phyloP scores from a whole-genome alignment of 768 basidiomycete genomes.

The Leccinum aurantiacum region DNA sequence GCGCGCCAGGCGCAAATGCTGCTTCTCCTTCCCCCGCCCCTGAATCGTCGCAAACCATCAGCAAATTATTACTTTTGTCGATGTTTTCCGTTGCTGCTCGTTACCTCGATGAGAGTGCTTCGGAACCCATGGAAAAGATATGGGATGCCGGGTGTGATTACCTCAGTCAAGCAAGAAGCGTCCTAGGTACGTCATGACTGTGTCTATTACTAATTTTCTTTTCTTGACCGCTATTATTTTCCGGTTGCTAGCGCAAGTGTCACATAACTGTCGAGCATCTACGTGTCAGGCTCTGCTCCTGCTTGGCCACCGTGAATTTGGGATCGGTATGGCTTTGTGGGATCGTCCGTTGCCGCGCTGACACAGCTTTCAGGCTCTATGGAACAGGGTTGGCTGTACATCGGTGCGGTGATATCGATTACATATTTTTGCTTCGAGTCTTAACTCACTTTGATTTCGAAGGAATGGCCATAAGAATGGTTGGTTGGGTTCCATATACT shows the following conservation, averaged over 20 bases:
- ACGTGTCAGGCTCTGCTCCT: conserved; percentile 82
- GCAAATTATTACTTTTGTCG: conserved; percentile 69
- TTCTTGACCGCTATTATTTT: conserved; percentile 1
- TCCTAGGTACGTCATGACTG: conserved; percentile 51
- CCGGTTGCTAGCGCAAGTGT: conserved; percentile 50
- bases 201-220: background rate
- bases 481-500: conserved; percentile 33
- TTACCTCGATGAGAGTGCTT: conserved; percentile 52
- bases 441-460: conserved; percentile 8
- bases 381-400: conserved; percentile 86
- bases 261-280: conserved; percentile 66
- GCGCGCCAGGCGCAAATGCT: conserved; percentile 27
- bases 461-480: conserved; percentile 79
- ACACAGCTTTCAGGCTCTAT: conserved; percentile 46
- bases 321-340: conserved; percentile 54
- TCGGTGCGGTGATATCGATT: conserved; percentile 43
- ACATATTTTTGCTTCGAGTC: background rate
- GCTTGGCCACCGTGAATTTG: conserved; percentile 81
- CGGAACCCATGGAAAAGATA: conserved; percentile 54
- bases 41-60: conserved; percentile 61
- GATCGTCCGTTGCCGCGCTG: conserved; percentile 7
- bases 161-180: conserved; percentile 56
- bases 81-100: conserved; percentile 84
- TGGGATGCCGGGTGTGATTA: conserved; percentile 72
- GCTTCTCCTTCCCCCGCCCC: conserved; percentile 22